Evolutionary conservation across 2,329 filamentous ascomycete genomes (phyloP).

Genomic region (Ustilaginoidea virens): DNA sequence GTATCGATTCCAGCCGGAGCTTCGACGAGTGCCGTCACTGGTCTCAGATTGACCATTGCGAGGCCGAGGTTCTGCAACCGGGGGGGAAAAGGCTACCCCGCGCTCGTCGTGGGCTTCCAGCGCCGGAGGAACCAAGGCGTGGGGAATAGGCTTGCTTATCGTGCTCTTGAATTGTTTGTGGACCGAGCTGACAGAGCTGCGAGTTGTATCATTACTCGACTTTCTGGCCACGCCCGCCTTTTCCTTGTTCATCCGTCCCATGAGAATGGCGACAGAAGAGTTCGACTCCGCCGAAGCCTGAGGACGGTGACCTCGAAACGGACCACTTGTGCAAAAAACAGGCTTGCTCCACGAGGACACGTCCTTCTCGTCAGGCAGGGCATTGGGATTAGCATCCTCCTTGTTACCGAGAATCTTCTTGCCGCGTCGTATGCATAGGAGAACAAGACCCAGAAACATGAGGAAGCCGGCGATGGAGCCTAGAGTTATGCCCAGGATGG

Average conservation of each 20-base stretch:
- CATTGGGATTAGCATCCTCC: slow-evolving; percentile 26
- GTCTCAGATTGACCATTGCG: slow-evolving; percentile 16
- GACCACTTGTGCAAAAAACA: slow-evolving; percentile 18
- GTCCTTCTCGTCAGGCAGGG: slow-evolving; percentile 41
- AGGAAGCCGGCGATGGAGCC: slow-evolving; percentile 67
- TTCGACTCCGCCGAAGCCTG: slow-evolving; percentile 40
- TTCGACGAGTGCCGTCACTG: slow-evolving; percentile 36
- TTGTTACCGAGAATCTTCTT: slow-evolving; percentile 38
- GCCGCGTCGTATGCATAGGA: slow-evolving; percentile 39
- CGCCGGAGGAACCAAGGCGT: slow-evolving; percentile 18
- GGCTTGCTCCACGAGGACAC: slow-evolving; percentile 31
- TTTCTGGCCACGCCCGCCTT: slow-evolving; percentile 31
- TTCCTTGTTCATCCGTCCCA: slow-evolving; percentile 42
- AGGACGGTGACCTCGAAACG: slow-evolving; percentile 35
- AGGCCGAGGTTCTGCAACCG: slow-evolving; percentile 19
- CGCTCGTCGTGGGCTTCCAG: slow-evolving; percentile 24
- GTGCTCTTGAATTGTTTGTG: slow-evolving; percentile 47
- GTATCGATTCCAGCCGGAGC: slow-evolving; percentile 64
- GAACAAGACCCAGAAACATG: slow-evolving; percentile 51
- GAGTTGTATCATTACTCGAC: slow-evolving; percentile 37
- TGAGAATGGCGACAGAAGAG: slow-evolving; percentile 49
- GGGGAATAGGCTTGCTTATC: slow-evolving; percentile 46
- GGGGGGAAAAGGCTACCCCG: slow-evolving; percentile 23
- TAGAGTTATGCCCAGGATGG: slow-evolving; percentile 67
- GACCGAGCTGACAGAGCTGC: slow-evolving; percentile 35